Conservation (phyloP, 1,139 yeast genomes). For the Protomyces inouyei region DNA sequence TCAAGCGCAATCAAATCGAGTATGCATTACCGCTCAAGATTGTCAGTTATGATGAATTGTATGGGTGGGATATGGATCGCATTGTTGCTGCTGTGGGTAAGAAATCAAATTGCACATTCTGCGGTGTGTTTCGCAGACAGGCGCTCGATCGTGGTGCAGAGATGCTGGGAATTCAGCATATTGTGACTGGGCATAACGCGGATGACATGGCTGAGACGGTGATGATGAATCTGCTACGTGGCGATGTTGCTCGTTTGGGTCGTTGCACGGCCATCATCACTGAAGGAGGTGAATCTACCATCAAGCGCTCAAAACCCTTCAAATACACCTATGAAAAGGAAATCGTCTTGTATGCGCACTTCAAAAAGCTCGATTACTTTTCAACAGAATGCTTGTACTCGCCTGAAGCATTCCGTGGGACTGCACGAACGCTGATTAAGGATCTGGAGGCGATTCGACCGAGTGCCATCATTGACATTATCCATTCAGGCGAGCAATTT, state of each 20-base stretch:
- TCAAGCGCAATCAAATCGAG: constrained; percentile 83
- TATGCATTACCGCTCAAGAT: constrained; percentile 85
- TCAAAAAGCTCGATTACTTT: constrained; percentile 88
- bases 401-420: constrained; percentile 97
- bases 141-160: constrained; percentile 95
- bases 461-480: constrained; percentile 87
- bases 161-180: constrained; percentile 78
- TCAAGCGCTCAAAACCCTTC: constrained; percentile 87
- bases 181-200: constrained; percentile 97
- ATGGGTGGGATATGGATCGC: constrained; percentile 97
- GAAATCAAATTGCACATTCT: constrained; percentile 90
- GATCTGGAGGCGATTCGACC: constrained; percentile 87
- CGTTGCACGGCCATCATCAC: constrained; percentile 87
- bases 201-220: constrained; percentile 99
- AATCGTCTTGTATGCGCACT: constrained; percentile 94
- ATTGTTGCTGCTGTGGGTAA: constrained; percentile 93
- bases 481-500: constrained; percentile 87
- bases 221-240: constrained; percentile 80
- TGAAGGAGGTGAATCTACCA: constrained; percentile 49
- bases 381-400: constrained; percentile 98
- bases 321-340: constrained; percentile 96
- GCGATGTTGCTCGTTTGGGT: constrained; percentile 91
- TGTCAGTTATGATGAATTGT: constrained; percentile 80
- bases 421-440: constrained; percentile 87
- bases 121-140: constrained; percentile 95